phyloP scores from a whole-genome alignment of 805 yeast genomes.

The Alloascoidea hylecoeti region DNA sequence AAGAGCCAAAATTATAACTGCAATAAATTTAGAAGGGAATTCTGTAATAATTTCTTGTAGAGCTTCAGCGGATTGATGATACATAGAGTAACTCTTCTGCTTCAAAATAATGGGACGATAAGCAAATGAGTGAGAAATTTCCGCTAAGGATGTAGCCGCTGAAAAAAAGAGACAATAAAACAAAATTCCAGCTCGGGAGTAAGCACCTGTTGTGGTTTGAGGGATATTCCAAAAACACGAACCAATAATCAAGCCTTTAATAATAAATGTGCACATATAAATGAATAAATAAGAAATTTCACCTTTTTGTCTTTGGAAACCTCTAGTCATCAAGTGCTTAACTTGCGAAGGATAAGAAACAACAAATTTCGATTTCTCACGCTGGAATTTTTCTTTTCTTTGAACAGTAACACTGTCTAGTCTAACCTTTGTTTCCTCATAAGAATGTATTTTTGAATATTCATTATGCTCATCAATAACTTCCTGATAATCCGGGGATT shows the following conservation, averaged over 20 bases:
- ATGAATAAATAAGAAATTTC: slow-evolving; percentile 37
- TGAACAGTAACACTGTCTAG: slow-evolving; percentile 21
- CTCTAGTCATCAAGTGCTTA: slow-evolving; percentile 30
- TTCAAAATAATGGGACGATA: slow-evolving; percentile 51
- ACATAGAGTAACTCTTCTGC: slow-evolving; percentile 59
- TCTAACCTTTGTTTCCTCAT: slow-evolving; percentile 18
- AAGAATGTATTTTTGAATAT: slow-evolving; percentile 18
- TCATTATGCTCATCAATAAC: slow-evolving; percentile 30
- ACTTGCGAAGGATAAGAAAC: slow-evolving; percentile 34
- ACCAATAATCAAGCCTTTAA: slow-evolving; percentile 48
- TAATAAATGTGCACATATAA: slow-evolving; percentile 29
- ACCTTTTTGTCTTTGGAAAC: slow-evolving; percentile 41
- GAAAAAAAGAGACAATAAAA: slow-evolving; percentile 49
- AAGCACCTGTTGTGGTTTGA: slow-evolving; percentile 37
- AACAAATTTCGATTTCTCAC: slow-evolving; percentile 26
- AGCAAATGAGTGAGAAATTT: slow-evolving; percentile 30
- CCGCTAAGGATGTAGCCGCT: slow-evolving; percentile 46
- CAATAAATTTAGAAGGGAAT: slow-evolving; percentile 43
- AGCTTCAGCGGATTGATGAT: slow-evolving; percentile 65
- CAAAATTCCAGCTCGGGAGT: slow-evolving; percentile 47
- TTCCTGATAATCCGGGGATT: slow-evolving; percentile 28
- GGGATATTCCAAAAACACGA: slow-evolving; percentile 46
- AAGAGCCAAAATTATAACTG: slow-evolving; percentile 28
- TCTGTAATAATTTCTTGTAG: slow-evolving; percentile 45
- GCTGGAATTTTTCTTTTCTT: slow-evolving; percentile 23